phyloP scores from a whole-genome alignment of 2,329 filamentous ascomycete genomes.

The Berkeleyomyces basicola region DNA sequence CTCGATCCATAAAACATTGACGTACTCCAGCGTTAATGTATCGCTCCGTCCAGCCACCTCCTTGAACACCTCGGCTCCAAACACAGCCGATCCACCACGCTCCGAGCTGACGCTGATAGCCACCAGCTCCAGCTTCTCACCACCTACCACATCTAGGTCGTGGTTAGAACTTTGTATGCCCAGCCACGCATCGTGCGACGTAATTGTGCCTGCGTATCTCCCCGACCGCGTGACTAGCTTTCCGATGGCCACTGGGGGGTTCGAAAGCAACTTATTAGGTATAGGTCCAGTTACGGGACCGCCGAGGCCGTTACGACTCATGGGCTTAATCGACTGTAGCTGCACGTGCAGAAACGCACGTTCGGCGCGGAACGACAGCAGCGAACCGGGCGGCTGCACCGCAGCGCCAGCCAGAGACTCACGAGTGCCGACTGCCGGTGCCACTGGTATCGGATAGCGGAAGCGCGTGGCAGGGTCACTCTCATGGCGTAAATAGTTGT shows the following conservation, averaged over 20 bases:
- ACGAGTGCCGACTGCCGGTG: slow-evolving; percentile 1
- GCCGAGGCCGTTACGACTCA: neutral
- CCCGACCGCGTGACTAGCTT: slow-evolving; percentile 24
- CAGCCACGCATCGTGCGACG: slow-evolving; percentile 30
- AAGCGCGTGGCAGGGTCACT: slow-evolving; percentile 25
- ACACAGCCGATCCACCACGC: slow-evolving; percentile 26
- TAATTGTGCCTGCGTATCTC: slow-evolving; percentile 27
- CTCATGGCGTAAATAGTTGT: slow-evolving; percentile 24
- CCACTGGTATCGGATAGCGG: slow-evolving; percentile 27
- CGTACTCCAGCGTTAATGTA: slow-evolving; percentile 27
- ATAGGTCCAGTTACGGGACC: neutral
- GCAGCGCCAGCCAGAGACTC: slow-evolving; percentile 4
- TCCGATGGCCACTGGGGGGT: slow-evolving; percentile 27
- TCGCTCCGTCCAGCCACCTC: slow-evolving; percentile 24
- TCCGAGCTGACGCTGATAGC: slow-evolving; percentile 27
- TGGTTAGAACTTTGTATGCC: slow-evolving; percentile 31
- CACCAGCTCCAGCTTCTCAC: slow-evolving; percentile 28
- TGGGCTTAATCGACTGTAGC: slow-evolving; percentile 21
- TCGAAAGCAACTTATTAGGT: slow-evolving; percentile 18
- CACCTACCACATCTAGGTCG: slow-evolving; percentile 20
- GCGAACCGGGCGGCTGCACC: slow-evolving; percentile 22
- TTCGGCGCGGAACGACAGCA: slow-evolving; percentile 26
- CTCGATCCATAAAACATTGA: slow-evolving; percentile 32
- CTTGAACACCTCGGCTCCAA: slow-evolving; percentile 24
- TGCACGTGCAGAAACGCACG: slow-evolving; percentile 26